phyloP scores from a whole-genome alignment of 176 grass and related monocot genomes.

The Poa pratensis region DNA sequence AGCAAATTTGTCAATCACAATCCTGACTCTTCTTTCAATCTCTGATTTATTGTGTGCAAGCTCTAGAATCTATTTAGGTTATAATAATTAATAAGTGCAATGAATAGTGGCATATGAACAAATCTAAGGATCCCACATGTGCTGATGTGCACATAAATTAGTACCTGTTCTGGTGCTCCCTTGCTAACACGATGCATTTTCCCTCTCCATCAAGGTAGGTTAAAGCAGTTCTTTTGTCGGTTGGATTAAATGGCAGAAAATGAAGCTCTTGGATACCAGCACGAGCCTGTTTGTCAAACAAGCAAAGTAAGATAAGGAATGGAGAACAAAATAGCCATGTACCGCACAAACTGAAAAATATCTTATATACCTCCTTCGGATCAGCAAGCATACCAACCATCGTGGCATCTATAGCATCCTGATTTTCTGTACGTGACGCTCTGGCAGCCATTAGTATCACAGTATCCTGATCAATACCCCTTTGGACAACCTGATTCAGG shows the following conservation, averaged over 20 bases:
- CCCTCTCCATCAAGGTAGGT: slow-evolving; percentile 68
- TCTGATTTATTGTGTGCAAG: slow-evolving; percentile 70
- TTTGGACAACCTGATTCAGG: slow-evolving; percentile 60
- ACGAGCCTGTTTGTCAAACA: slow-evolving; percentile 51
- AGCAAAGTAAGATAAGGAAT: not conserved
- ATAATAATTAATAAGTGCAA: not conserved
- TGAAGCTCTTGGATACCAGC: slow-evolving; percentile 80
- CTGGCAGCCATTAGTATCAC: slow-evolving; percentile 80
- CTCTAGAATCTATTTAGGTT: slow-evolving; percentile 59
- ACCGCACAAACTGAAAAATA: not conserved
- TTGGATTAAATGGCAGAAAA: slow-evolving; percentile 85
- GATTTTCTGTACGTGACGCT: slow-evolving; percentile 81
- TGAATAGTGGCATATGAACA: not conserved
- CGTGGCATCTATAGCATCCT: slow-evolving; percentile 80
- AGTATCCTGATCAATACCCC: slow-evolving; percentile 56
- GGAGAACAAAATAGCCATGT: not conserved
- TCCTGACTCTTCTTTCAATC: slow-evolving; percentile 68
- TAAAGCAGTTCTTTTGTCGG: slow-evolving; percentile 79
- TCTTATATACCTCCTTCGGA: slow-evolving; percentile 63
- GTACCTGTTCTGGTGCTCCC: slow-evolving; percentile 80
- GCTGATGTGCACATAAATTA: not conserved
- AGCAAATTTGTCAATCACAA: slow-evolving; percentile 79
- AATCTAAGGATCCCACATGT: not conserved
- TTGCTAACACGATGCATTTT: slow-evolving; percentile 80
- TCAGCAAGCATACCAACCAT: slow-evolving; percentile 86